phyloP scores from a whole-genome alignment of 1,284 basidiomycete genomes.

The Vanrija humicola region DNA sequence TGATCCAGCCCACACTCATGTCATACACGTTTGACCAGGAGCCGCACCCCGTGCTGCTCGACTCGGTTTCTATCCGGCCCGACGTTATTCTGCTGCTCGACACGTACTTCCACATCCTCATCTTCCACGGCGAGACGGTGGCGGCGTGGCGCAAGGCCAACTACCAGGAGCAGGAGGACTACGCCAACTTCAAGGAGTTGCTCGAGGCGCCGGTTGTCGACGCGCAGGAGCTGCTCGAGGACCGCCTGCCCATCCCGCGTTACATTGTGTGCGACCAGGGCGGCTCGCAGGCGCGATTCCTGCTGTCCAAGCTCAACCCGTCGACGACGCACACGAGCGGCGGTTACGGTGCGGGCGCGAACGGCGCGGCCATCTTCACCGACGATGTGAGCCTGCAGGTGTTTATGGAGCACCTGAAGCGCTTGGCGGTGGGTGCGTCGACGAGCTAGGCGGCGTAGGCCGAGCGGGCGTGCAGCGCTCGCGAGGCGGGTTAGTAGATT shows the following conservation, averaged over 20 bases:
- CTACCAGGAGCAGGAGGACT: constrained; percentile 98
- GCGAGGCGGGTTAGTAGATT: too few relatives aligned
- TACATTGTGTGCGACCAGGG: constrained; percentile 98
- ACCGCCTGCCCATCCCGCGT: constrained; percentile 93
- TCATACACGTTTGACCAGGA: constrained; percentile 89
- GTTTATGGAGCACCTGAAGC: constrained; percentile 92
- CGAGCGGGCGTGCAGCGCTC: too few relatives aligned
- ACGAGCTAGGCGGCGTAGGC: constrained; percentile 30
- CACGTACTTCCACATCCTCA: constrained; percentile 99
- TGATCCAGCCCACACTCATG: constrained; percentile 99
- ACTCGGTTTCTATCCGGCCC: constrained; percentile 95
- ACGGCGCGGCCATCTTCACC: constrained; percentile 94
- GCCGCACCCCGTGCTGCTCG: constrained; percentile 90
- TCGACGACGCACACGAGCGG: constrained; percentile 95
- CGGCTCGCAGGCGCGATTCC: constrained; percentile 94
- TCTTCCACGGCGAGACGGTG: constrained; percentile 97
- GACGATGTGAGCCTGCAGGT: constrained; percentile 97
- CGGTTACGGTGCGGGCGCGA: constrained; percentile 66
- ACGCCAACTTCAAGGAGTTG: constrained; percentile 96
- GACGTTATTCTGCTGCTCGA: constrained; percentile 97
- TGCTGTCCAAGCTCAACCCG: constrained; percentile 93
- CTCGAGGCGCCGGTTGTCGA: constrained; percentile 71
- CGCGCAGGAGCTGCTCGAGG: constrained; percentile 84
- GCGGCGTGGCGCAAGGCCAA: constrained; percentile 99
- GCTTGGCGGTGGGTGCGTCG: constrained; percentile 55